Percentiles rank a stretch among this genome's conserved stretches.
phyloP scores from a whole-genome alignment of 768 basidiomycete species.

The Pholiota microspora region DNA sequence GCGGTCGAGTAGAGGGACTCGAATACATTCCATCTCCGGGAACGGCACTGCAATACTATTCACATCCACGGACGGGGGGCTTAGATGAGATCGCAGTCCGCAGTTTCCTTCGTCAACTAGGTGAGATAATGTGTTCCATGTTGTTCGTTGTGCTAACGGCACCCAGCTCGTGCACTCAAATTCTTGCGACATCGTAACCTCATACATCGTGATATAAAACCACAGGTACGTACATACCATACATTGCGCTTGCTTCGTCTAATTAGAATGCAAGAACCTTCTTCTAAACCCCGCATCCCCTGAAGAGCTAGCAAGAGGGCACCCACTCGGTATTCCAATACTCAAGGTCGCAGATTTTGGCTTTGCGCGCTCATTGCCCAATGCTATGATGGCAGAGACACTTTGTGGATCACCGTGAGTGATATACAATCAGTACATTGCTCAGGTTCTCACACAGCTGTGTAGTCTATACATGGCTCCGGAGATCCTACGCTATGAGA shows the following conservation, averaged over 20 bases:
- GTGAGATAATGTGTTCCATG: slow-evolving; percentile 36
- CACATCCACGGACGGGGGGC: slow-evolving; percentile 89
- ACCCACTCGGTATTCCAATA: slow-evolving; percentile 89
- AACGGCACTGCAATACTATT: slow-evolving; percentile 77
- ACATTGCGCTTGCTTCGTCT: background rate
- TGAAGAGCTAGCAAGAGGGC: slow-evolving; percentile 80
- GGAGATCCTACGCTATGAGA: slow-evolving; percentile 94
- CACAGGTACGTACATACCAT: slow-evolving; percentile 52
- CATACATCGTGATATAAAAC: slow-evolving; percentile 97
- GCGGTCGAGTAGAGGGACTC: slow-evolving; percentile 88
- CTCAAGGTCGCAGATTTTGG: slow-evolving; percentile 99
- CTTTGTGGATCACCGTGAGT: slow-evolving; percentile 95
- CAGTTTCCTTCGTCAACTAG: slow-evolving; percentile 89
- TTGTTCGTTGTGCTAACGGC: background rate
- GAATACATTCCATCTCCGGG: slow-evolving; percentile 75
- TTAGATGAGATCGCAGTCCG: slow-evolving; percentile 88
- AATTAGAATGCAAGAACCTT: slow-evolving; percentile 63
- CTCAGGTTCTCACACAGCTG: slow-evolving; percentile 2
- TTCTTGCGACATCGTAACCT: slow-evolving; percentile 87
- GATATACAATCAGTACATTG: background rate
- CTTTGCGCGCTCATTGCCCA: slow-evolving; percentile 90
- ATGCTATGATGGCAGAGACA: slow-evolving; percentile 94
- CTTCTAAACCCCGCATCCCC: slow-evolving; percentile 80
- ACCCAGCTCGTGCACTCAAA: slow-evolving; percentile 84
- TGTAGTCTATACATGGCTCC: slow-evolving; percentile 96